Evolutionary conservation across 176 grass and related monocot genomes (phyloP), one percentile per base, ranked within the genome.

Genomic region (Leersia perrieri): DNA sequence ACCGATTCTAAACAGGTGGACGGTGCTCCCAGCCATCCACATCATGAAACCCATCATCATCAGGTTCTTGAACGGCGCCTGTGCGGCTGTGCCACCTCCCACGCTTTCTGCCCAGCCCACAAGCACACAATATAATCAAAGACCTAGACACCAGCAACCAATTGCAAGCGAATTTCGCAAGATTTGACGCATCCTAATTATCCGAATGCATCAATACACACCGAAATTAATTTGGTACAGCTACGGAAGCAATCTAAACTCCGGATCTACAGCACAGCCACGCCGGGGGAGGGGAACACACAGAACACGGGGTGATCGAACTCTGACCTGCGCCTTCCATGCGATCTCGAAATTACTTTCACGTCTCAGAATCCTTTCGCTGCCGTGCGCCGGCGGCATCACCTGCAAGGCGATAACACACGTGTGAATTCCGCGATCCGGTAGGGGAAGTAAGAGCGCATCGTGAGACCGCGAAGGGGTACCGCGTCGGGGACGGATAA

Each of bases 41-140:
- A 99, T 99, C 96, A 99, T 99, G 44, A 99, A 99, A 2, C 96
- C 96, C 96, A 95, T 99, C 96, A 99, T 99, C 83, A 99, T 79
- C 11, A 95, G 85, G 92, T 95, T 99, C 76, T 99, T 99, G 66
- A 99, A 95, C 5, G 96, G 92, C 20, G 93, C 29, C 90, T 99
- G 96, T n/a, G n/a, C n/a, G n/a, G n/a, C n/a, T n/a, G n/a, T 45
- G 96, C 93, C 60, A 99, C 89, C 79, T 99, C 96, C 96, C 92
- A 95, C 44, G 96, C 96, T 93, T 99, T 99, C 96, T 99, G 81
- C 64, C 78, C 75, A 33, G 7, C 80, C 27, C 47, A 80, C 28
- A 14, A 80, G 16, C 44, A n/a, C n/a, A n/a, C n/a, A n/a, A n/a
- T n/a, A 33, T 10, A 57, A 32, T 83, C 68, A 66, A 74, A 63